Evolutionary conservation across 140 eudicot genomes (phyloP), one percentile per base, ranked within the genome.

Genomic region (Cichorium intybus): DNA sequence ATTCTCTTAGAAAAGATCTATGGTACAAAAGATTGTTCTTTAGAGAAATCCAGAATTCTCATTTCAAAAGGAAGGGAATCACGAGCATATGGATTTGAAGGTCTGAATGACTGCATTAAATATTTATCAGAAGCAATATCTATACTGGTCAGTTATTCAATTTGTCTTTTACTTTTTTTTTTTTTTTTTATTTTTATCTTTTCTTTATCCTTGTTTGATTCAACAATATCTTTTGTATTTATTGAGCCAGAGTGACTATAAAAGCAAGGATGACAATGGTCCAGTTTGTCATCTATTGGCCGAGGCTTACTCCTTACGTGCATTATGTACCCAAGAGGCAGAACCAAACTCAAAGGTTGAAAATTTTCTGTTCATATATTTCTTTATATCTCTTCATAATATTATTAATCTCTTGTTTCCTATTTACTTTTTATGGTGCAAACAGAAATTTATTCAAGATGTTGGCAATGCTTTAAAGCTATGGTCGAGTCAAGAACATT

Each of bases 91-190:
- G 95, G 94, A 78, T 46, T 68, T 49, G 84, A 80, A 81, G 75
- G 79, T 55, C 80, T 86, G 27, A 53, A 81, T 60, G 90, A 85
- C 22, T 79, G 94, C 63, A 65, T 79, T 43, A 62, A 60, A 58
- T 75, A 80, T 73, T 74, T 93, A 69, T 81, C 95, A 17, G 88
- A 80, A 56, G 92, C 85, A 52, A 86, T 83, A 49, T 74, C 81
- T 50, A 39, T 54, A 68, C 47, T 88, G 84, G 99, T 85, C 75
- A 81, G 88, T 52, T 33, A 37, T 61, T 55, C 6, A 5, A 11
- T 61, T 59, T 70, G 7, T 31, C 24, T 77, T 69, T 7, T 16
- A 57, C 29, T 14, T 46, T 41, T 10, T 39, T 16, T 54, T 10
- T 55, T 29, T 74, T 50, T 20, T 64, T 29, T 62, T 53, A n/a